Conservation (phyloP, 1,284 basidiomycete genomes). For the Puccinia novopanici region DNA sequence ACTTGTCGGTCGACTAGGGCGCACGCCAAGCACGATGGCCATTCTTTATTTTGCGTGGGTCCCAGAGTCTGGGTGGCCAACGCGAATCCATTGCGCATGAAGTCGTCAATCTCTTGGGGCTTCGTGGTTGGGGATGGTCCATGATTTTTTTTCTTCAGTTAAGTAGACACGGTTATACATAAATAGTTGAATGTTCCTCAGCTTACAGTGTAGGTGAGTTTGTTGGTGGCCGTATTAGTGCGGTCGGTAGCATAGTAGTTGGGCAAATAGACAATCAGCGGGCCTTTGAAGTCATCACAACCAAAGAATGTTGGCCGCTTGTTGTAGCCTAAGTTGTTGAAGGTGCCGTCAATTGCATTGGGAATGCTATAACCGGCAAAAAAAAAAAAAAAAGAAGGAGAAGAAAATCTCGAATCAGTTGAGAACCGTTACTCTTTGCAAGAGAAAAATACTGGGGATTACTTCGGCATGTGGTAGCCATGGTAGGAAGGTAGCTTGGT, state of each 20-base stretch:
- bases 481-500: slow-evolving; percentile 21
- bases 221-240: slow-evolving; percentile 25
- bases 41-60: slow-evolving; percentile 26
- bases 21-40: slow-evolving; percentile 40
- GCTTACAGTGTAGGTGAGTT: slow-evolving; percentile 38
- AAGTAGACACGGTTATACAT: neutral
- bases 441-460: neutral
- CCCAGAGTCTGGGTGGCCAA: slow-evolving; percentile 41
- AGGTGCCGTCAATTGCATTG: slow-evolving; percentile 41
- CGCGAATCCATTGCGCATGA: slow-evolving; percentile 40
- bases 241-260: slow-evolving; percentile 33
- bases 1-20: slow-evolving; percentile 46
- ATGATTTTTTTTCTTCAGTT: neutral
- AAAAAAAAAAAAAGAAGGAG: too few relatives aligned
- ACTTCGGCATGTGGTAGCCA: slow-evolving; percentile 45
- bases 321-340: slow-evolving; percentile 31
- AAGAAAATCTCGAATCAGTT: neutral
- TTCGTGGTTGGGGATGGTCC: neutral
- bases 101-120: slow-evolving; percentile 37
- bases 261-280: slow-evolving; percentile 42
- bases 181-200: neutral
- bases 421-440: neutral
- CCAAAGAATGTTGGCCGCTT: slow-evolving; percentile 45
- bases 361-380: slow-evolving; percentile 35
- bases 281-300: slow-evolving; percentile 14